Evolutionary conservation across 768 basidiomycete genomes (phyloP), one percentile per base, ranked within the genome.

Genomic region (Strobilomyces echinocephalus): DNA sequence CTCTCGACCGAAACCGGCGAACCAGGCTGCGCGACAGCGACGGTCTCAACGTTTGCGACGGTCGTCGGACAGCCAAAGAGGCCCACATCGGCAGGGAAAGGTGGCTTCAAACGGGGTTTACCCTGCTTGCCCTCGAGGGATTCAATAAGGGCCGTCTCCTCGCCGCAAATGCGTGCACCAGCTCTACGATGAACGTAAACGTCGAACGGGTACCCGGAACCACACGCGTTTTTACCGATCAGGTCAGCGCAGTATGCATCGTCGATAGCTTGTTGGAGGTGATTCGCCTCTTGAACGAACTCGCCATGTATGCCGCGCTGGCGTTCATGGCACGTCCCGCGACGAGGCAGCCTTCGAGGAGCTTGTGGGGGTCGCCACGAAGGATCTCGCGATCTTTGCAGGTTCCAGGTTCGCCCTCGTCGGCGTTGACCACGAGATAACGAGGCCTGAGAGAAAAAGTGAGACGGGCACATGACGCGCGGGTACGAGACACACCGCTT

Each of bases 311-410:
- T 18, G 95, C 95, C 0, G 95, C 95, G 43, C 72, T 94, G 36
- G 95, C 95, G 72, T 98, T 98, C 95, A 99, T 99, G 16, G 78
- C 86, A 44, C 95, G 88, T 6, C 95, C 95, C 26, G 95, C 95
- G 54, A 99, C 91, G 46, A 99, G 84, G 68, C 95, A 99, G 8
- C 95, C 95, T 69, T 99, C 95, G 61, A 99, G 80, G 52, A 99
- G 87, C 67, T 98, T 99, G 77, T 99, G 95, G 0, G 95, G 95
- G 70, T 98, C 95, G 16, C 95, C 95, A 43, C 95, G 88, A 63
- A 98, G 77, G 63, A 99, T 98, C 73, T 99, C 95, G 46, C 95
- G 87, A 71, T 98, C 95, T 71, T 99, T 99, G 82, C 95, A 97
- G 2, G 95, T 99, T 16, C 95, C 95, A 0, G 95, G 95, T 72